Base-by-base conservation (phyloP, 2,329 filamentous ascomycete species). In the Cladosporium sp. region DNA sequence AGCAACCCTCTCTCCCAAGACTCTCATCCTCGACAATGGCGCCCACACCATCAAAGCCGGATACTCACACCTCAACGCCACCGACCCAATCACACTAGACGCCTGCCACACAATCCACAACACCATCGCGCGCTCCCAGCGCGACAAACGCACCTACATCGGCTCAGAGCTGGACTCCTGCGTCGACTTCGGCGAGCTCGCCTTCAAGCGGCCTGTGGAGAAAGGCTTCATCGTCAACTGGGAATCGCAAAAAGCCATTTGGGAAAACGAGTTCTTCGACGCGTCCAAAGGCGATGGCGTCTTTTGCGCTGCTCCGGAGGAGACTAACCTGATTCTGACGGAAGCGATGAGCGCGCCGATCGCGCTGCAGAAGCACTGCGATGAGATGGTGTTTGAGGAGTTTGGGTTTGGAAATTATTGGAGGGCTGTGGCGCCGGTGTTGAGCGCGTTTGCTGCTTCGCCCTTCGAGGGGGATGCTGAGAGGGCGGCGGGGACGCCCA, bases 341-440 rank as follows among this genome's bases (percentile, higher is more conserved):
- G 95, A 99, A 78, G 90, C 92, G 55, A 90, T 93, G 4, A 97
- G 96, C 78, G 88, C 89, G 4, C 84, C 96, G 65, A 88, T 90
- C 0, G 88, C 88, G 14, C 80, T 99, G 69, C 93, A 97, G 78
- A 87, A 89, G 46, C 95, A 97, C 76, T 93, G 92, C 72, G 95
- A 99, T 74, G 94, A 99, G 81, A 92, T 99, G 75, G 87, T 98
- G 1, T 98, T 99, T 81, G 95, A 99, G 76, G 93, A 98, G 76
- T 99, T 95, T 80, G 92, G 92, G 2, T 99, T 99, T 78, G 86
- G 89, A 12, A 90, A 91, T 70, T 96, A 96, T 79, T 90, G 90
- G 69, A 87, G 95, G 67, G 89, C 87, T 65, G 82, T 91, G 69
- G 92, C 87, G 0, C 85, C 92, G 6, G 83, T 86, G 0, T 85